Evolutionary conservation across 768 basidiomycete genomes (phyloP), one percentile per base, ranked within the genome.

Genomic region (Russula sp.): DNA sequence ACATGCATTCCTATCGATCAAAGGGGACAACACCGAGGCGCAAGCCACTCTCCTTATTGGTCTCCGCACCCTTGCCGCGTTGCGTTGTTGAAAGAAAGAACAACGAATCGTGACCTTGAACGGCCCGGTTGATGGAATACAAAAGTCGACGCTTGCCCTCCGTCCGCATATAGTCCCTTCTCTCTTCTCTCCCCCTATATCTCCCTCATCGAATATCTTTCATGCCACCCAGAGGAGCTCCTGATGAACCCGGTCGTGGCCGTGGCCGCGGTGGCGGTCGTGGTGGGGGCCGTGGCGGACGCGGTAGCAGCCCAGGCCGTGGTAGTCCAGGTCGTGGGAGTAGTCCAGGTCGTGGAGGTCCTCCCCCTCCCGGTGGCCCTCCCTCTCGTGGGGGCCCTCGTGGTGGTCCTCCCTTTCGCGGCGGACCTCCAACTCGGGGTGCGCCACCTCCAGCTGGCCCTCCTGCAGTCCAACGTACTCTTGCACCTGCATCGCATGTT

Each of bases 401-500:
- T 51, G 75, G 74, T 39, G 22, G 7, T 0, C 16, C 11, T 13
- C 1, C 46, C 14, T 67, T 68, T 55, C 65, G 65, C 29, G 57
- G 70, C 14, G 72, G 73, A 52, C 68, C 71, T 64, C 68, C 39
- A 8, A 68, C 72, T 22, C 70, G 75, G 7, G 70, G 67, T 42
- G 32, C 5, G 11, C 55, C 32, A 34, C 16, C 7, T 14, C 48
- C 32, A 16, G 66, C 68, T 29, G 66, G 70, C 43, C 63, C 71
- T 43, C 57, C 59, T 41, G 57, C 53, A 14, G 35, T 38, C 38
- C 16, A 11, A 10, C 65, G 56, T 50, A 18, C 39, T 46, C 69
- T 74, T 14, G 73, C 77, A 13, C 77, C 69, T n/a, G 68, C 68
- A 38, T 62, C 67, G 18, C 80, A 81, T 66, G 73, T 82, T 52